phyloP scores from a whole-genome alignment of 345 rosid genomes.

The Arabidopsis arenosa region DNA sequence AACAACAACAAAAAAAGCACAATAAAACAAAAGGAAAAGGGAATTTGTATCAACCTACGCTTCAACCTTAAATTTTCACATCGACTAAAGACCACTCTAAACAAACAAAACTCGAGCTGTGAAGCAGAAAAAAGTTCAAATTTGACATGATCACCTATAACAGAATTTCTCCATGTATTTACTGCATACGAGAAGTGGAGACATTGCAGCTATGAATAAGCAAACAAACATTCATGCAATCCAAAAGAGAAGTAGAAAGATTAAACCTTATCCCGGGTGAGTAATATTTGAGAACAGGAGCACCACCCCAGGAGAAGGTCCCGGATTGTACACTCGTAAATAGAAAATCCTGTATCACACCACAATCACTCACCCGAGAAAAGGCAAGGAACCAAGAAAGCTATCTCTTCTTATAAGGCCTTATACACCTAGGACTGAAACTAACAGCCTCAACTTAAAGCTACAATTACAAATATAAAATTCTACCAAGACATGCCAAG shows the following conservation, averaged over 20 bases:
- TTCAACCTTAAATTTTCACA: slow-evolving; percentile 4
- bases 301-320: slow-evolving; percentile 61
- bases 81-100: slow-evolving; percentile 11
- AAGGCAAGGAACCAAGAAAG: slow-evolving; percentile 58
- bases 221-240: slow-evolving; percentile 33
- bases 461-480: not conserved
- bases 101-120: slow-evolving; percentile 3
- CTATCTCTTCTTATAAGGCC: slow-evolving; percentile 48
- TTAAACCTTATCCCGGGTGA: slow-evolving; percentile 58
- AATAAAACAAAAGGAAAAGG: not conserved
- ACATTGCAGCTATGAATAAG: slow-evolving; percentile 15
- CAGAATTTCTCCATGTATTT: not conserved
- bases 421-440: slow-evolving; percentile 20
- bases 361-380: slow-evolving; percentile 66
- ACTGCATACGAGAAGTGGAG: not conserved
- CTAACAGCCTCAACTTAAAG: slow-evolving; percentile 20
- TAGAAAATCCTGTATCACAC: slow-evolving; percentile 65
- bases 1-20: slow-evolving; percentile 10
- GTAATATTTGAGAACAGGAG: slow-evolving; percentile 60
- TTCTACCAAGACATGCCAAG: slow-evolving; percentile 11
- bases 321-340: slow-evolving; percentile 54
- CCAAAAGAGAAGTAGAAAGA: slow-evolving; percentile 52
- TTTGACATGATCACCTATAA: slow-evolving; percentile 16
- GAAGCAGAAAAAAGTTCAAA: slow-evolving; percentile 8
- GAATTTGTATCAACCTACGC: not conserved